phyloP scores from a whole-genome alignment of 805 yeast species.

The Pichia kluyveri region DNA sequence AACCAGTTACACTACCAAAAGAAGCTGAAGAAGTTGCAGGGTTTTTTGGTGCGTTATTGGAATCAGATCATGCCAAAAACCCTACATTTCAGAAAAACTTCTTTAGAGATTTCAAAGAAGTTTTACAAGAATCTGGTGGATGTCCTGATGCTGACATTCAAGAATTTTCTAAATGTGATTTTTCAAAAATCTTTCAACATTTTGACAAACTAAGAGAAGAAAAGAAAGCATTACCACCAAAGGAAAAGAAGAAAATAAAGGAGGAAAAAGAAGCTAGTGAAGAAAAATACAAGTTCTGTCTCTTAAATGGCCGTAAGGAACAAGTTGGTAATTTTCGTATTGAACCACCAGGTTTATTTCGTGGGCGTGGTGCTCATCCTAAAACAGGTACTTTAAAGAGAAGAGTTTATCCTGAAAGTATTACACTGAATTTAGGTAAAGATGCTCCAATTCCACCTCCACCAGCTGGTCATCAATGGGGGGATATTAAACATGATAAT shows the following conservation, averaged over 20 bases:
- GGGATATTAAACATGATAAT: constrained; percentile 77
- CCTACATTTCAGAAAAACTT: constrained; percentile 83
- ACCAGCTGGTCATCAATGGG: constrained; percentile 88
- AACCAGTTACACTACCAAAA: constrained; percentile 63
- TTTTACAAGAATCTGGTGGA: constrained; percentile 64
- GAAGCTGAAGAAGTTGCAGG: constrained; percentile 97
- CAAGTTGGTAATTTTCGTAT: constrained; percentile 89
- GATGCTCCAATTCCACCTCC: constrained; percentile 69
- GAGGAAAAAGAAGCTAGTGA: constrained; percentile 67
- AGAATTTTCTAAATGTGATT: constrained; percentile 67
- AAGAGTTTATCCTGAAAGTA: constrained; percentile 84
- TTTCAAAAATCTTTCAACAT: constrained; percentile 60
- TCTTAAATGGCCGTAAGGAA: constrained; percentile 79
- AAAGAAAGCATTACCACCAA: constrained; percentile 56
- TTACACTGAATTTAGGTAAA: constrained; percentile 71
- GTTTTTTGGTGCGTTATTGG: constrained; percentile 80
- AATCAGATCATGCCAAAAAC: constrained; percentile 81
- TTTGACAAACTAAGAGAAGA: constrained; percentile 64
- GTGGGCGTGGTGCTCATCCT: constrained; percentile 97
- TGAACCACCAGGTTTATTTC: constrained; percentile 92
- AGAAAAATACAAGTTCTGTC: constrained; percentile 73
- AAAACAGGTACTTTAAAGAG: constrained; percentile 86
- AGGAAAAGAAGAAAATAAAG: constrained; percentile 69
- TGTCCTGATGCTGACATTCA: constrained; percentile 39
- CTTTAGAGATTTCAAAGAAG: constrained; percentile 66